These are phyloP conservation scores for Podila verticillata DNA, from an alignment of 192 early-diverging fungal species.

Conservation along the genomic window DNA sequence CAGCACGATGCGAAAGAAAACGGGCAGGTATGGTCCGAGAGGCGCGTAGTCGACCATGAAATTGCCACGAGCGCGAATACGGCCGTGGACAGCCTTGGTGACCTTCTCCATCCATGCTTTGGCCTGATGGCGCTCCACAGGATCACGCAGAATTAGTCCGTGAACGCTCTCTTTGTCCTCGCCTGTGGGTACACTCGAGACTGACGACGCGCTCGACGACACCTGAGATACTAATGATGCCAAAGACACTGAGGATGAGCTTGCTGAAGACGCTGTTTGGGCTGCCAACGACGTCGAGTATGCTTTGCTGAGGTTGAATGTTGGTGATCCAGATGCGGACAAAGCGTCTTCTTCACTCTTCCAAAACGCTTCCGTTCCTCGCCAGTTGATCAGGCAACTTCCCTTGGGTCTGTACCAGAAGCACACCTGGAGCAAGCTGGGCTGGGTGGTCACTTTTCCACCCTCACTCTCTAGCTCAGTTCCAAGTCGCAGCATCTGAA, in stretches of 20 bases:
- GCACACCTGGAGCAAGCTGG: conserved; percentile 66
- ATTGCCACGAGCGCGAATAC: conserved; percentile 56
- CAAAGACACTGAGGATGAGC: conserved; percentile 21
- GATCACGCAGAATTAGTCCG: conserved; percentile 34
- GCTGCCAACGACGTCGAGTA: background rate
- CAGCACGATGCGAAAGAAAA: conserved; percentile 78
- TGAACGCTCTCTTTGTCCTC: background rate
- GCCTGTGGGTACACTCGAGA: background rate
- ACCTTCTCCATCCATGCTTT: conserved; percentile 52
- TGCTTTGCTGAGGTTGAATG: background rate
- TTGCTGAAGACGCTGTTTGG: conserved; percentile 8
- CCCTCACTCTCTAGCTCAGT: conserved; percentile 26
- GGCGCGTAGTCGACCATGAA: conserved; percentile 82
- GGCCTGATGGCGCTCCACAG: conserved; percentile 23
- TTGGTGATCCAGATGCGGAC: background rate
- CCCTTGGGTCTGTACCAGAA: conserved; percentile 78
- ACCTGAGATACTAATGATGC: conserved; percentile 14
- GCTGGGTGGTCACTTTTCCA: conserved; percentile 35
- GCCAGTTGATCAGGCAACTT: conserved; percentile 25
- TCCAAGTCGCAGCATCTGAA: conserved; percentile 56
- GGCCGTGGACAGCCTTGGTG: conserved; percentile 56
- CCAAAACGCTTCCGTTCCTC: conserved; percentile 18
- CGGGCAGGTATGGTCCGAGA: conserved; percentile 48
- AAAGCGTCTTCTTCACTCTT: background rate
- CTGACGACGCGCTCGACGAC: conserved; percentile 4